Percentiles rank a stretch among this genome's conserved stretches.
These are phyloP conservation scores for Ottelia alismoides DNA, from an alignment of 106 monocot species.

Conservation along the genomic window DNA sequence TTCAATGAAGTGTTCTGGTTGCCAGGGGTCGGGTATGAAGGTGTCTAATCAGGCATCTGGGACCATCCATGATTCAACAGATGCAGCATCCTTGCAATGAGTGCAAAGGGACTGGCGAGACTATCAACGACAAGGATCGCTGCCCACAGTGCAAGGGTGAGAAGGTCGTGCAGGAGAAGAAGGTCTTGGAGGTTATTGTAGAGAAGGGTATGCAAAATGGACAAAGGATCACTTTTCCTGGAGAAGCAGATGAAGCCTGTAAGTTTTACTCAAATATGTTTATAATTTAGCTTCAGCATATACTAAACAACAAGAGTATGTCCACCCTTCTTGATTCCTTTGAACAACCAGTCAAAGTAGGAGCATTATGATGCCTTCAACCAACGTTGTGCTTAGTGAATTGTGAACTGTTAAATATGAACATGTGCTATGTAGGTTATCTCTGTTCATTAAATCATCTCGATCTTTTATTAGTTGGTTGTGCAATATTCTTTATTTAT, in stretches of 20 bases:
- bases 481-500: no score
- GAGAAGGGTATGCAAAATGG: conserved; percentile 92
- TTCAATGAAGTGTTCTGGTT: conserved; percentile 49
- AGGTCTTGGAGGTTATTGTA: conserved; percentile 62
- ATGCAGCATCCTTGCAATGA: conserved; percentile 91
- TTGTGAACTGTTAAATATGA: no score
- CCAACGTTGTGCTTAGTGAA: neutral
- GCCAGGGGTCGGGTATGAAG: conserved; percentile 69
- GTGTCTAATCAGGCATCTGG: conserved; percentile 58
- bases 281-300: no score
- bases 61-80: conserved; percentile 67
- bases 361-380: no score
- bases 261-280: no score
- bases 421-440: no score
- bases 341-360: no score
- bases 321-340: no score
- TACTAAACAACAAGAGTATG: no score
- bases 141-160: conserved; percentile 82
- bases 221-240: conserved; percentile 86
- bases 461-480: no score
- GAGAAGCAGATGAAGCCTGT: conserved; percentile 92
- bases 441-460: neutral
- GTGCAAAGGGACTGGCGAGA: conserved; percentile 70
- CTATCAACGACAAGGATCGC: conserved; percentile 69
- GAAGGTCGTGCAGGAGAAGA: conserved; percentile 77